Evolutionary conservation across 805 yeast species (phyloP), one percentile per base, ranked within the genome.

Genomic region (Candida oleophila): DNA sequence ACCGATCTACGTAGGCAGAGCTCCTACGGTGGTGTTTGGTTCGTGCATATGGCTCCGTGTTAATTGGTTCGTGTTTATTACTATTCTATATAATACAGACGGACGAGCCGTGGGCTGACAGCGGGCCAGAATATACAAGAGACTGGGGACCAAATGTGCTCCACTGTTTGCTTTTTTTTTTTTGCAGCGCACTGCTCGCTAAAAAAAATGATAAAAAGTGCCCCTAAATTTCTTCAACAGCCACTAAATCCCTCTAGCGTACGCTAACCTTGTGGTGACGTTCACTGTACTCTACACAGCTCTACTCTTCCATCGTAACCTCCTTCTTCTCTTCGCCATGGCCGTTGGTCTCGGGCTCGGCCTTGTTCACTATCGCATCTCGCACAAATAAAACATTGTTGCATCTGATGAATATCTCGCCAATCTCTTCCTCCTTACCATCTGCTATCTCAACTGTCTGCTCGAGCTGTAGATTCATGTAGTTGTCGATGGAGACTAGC

Each of bases 391-490:
- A 72, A 1, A 91, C 96, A 55, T 92, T 91, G 61, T 91, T 91
- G 64, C 98, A 91, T 60, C 98, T 75, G 47, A 91, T 84, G 59
- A 92, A 86, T 19, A 92, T 71, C 55, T 91, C 96, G 19, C 89
- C 90, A 7, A 87, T 74, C 20, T 51, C 47, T 43, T 63, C 71
- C 38, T 61, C 65, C 12, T 48, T 48, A 42, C 78, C 77, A 22
- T 71, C 65, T 42, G 68, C 73, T 32, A 73, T 66, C 57, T 79
- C 84, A 22, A 53, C 49, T 2, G 81, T 74, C 32, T 83, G 78
- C 32, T 79, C 84, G 36, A 91, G 66, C 59, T 87, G 90, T 30
- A 94, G 53, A 57, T 94, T 94, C 92, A 94, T 92, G 68, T 94
- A 94, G 56, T 88, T 87, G 62, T 94, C 99, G 20, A 88, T 85